Conservation (phyloP, 2,329 filamentous ascomycete species). For the Alternaria brassicae region DNA sequence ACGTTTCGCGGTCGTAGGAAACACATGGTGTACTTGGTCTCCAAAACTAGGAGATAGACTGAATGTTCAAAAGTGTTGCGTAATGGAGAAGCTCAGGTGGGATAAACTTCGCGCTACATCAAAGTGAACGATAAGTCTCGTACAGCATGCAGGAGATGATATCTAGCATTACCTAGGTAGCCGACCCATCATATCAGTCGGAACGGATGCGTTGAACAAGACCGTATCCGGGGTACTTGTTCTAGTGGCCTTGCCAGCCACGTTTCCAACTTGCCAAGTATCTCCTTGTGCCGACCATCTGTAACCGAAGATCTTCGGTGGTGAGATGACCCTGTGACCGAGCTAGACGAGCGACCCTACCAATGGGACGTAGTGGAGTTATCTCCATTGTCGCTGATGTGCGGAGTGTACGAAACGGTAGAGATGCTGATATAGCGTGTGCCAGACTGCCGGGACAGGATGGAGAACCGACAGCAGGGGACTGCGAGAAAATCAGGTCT, state of each 20-base stretch:
- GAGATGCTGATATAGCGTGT: slow-evolving; percentile 7
- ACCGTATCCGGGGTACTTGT: neutral
- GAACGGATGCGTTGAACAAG: neutral
- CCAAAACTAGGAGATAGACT: neutral
- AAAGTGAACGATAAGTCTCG: neutral
- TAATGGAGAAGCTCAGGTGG: neutral
- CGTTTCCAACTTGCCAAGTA: neutral
- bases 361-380: neutral
- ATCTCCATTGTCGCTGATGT: neutral
- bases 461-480: slow-evolving; percentile 6
- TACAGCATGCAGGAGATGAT: neutral
- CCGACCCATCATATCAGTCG: neutral
- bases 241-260: neutral
- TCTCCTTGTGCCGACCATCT: neutral
- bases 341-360: neutral
- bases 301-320: slow-evolving; percentile 12
- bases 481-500: slow-evolving; percentile 2
- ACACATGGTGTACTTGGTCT: neutral
- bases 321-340: slow-evolving; percentile 5
- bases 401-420: slow-evolving; percentile 6
- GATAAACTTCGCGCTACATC: neutral
- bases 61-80: neutral
- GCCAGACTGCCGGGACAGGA: slow-evolving; percentile 4
- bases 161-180: neutral
- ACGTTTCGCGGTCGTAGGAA: neutral